Percentiles rank a stretch among this genome's conserved stretches.
These are phyloP conservation scores for Leptodermis oblonga DNA, from an alignment of 257 asterid species.

Conservation along the genomic window DNA sequence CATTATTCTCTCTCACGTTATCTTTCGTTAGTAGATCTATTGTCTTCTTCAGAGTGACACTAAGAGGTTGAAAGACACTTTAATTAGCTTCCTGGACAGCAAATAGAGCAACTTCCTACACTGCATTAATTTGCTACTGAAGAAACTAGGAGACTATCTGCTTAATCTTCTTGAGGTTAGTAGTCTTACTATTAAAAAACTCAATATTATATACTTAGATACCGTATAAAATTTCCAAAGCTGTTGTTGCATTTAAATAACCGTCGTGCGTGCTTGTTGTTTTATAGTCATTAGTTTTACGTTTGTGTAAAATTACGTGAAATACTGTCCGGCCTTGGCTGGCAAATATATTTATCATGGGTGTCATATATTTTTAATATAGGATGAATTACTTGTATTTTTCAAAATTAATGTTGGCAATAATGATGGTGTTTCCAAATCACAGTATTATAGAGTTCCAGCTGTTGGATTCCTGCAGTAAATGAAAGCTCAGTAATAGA, in stretches of 20 bases:
- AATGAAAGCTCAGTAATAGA: conserved; percentile 48
- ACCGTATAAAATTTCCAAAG: no score
- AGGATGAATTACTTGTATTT: neutral
- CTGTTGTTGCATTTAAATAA: no score
- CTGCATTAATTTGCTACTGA: neutral
- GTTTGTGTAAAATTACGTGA: no score
- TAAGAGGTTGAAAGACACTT: neutral
- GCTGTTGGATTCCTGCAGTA: conserved; percentile 41
- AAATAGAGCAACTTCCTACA: neutral
- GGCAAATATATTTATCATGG: no score
- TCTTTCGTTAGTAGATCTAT: neutral
- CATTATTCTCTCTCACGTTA: neutral
- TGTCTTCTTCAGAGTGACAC: conserved; percentile 1
- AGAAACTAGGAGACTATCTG: neutral
- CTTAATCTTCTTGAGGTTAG: conserved; percentile 10
- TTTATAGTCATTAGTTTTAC: no score
- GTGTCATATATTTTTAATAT: no score
- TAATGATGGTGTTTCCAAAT: conserved; percentile 52
- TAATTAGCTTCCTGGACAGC: neutral
- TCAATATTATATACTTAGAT: no score
- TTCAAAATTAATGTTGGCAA: conserved; percentile 37
- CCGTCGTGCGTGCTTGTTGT: no score
- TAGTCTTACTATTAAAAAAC: neutral
- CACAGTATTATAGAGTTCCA: conserved; percentile 39
- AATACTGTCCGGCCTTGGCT: no score